Conservation (phyloP, 2,329 filamentous ascomycete species). For the Neofusicoccum kwambonambiense region DNA sequence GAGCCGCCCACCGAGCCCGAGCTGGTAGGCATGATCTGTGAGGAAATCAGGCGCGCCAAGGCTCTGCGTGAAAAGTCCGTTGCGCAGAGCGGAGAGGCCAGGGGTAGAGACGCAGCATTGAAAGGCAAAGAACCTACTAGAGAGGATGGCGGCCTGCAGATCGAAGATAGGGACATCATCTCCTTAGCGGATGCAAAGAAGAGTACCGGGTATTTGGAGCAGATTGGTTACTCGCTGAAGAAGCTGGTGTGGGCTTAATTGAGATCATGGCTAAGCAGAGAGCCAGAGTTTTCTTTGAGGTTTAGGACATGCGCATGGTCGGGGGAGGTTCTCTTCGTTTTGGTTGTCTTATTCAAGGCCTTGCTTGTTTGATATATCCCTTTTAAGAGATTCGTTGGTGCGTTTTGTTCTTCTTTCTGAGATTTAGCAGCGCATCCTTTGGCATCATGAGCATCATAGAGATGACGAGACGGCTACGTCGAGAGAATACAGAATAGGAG, state of each 20-base stretch:
- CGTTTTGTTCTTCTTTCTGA: neutral
- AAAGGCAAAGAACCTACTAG: slow-evolving; percentile 25
- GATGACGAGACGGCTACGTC: slow-evolving; percentile 5
- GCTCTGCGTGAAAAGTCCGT: slow-evolving; percentile 42
- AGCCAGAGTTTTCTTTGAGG: neutral
- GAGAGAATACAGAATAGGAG: no score
- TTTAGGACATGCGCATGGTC: neutral
- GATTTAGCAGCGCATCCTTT: neutral
- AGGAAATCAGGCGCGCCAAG: slow-evolving; percentile 70
- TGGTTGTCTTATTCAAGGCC: neutral
- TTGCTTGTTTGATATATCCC: slow-evolving; percentile 8
- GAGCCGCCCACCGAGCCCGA: slow-evolving; percentile 49
- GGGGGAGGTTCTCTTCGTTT: neutral
- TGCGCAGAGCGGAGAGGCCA: slow-evolving; percentile 30
- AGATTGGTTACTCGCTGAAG: slow-evolving; percentile 86
- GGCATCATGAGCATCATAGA: slow-evolving; percentile 5
- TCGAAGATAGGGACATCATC: slow-evolving; percentile 71
- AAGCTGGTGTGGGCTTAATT: slow-evolving; percentile 79
- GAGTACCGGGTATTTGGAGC: slow-evolving; percentile 82
- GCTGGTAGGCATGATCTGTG: slow-evolving; percentile 64
- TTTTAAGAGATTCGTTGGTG: neutral
- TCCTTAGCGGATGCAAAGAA: slow-evolving; percentile 80
- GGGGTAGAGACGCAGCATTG: slow-evolving; percentile 44
- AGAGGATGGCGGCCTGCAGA: slow-evolving; percentile 29
- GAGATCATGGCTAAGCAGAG: neutral